Percentiles rank a stretch among this genome's conserved stretches.
phyloP scores from a whole-genome alignment of 495 filamentous ascomycete genomes.

The Hypoxylon fuscum region DNA sequence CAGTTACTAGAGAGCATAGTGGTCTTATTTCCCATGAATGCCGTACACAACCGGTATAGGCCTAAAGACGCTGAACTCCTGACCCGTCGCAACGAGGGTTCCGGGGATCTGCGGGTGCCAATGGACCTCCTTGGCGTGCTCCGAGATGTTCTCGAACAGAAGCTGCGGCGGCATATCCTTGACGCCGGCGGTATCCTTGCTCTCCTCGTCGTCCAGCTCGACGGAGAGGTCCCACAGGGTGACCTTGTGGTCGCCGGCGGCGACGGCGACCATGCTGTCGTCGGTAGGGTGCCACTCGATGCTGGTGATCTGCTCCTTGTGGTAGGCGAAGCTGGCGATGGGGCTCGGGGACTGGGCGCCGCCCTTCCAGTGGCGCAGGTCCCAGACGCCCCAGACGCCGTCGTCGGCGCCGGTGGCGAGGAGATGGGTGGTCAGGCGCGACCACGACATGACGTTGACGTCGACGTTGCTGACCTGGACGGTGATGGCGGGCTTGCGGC shows the following conservation, averaged over 20 bases:
- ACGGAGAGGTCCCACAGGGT: constrained; percentile 98
- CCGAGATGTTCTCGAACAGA: constrained; percentile 95
- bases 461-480: constrained; percentile 85
- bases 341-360: constrained; percentile 65
- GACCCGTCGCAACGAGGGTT: constrained; percentile 87
- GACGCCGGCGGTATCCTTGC: constrained; percentile 83
- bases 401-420: constrained; percentile 94
- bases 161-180: constrained; percentile 93
- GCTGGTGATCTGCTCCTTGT: constrained; percentile 93
- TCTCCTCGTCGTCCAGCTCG: constrained; percentile 96
- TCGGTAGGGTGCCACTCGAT: constrained; percentile 98
- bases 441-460: constrained; percentile 97
- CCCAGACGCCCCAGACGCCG: constrained; percentile 95
- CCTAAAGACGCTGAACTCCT: constrained; percentile 79
- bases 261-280: constrained; percentile 92
- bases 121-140: constrained; percentile 91
- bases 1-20: no score
- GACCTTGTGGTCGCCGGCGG: constrained; percentile 90
- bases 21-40: constrained; percentile 40
- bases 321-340: constrained; percentile 90
- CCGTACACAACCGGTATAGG: constrained; percentile 62
- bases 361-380: constrained; percentile 89
- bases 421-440: constrained; percentile 81
- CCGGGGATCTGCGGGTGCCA: constrained; percentile 98
- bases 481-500: constrained; percentile 81